These are phyloP conservation scores for Trichoderma atrobrunneum DNA, from an alignment of 2,329 filamentous ascomycete genomes.

Conservation along the genomic window DNA sequence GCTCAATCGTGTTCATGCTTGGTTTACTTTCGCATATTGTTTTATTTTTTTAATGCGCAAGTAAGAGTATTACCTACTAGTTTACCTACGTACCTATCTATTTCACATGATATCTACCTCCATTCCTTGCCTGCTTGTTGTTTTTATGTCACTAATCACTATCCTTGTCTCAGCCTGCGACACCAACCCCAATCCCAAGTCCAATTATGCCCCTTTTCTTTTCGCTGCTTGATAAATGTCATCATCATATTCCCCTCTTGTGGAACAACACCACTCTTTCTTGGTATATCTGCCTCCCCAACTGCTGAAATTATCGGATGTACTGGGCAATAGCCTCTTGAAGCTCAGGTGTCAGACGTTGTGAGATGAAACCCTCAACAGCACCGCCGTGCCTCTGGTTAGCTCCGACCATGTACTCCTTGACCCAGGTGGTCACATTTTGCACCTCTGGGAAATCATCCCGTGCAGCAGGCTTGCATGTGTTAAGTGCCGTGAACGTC, in stretches of 20 bases:
- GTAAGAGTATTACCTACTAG: not conserved
- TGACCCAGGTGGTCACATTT: slow-evolving; percentile 81
- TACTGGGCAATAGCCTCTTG: slow-evolving; percentile 53
- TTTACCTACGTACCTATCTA: slow-evolving; percentile 11
- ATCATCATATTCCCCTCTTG: not conserved
- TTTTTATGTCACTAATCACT: not conserved
- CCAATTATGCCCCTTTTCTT: not conserved
- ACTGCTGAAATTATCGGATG: slow-evolving; percentile 36
- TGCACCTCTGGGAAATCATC: slow-evolving; percentile 87
- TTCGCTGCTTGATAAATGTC: not conserved
- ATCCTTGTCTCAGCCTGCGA: not conserved
- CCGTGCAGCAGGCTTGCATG: slow-evolving; percentile 68
- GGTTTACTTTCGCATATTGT: not conserved
- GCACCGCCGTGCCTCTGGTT: slow-evolving; percentile 70
- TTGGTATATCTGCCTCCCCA: not conserved
- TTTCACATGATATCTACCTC: not conserved
- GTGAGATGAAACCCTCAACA: slow-evolving; percentile 67
- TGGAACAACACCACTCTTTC: not conserved
- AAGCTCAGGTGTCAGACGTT: slow-evolving; percentile 64
- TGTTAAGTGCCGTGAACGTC: slow-evolving; percentile 90
- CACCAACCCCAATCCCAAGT: not conserved
- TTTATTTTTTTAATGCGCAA: not conserved
- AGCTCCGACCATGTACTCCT: slow-evolving; percentile 71
- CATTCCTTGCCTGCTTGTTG: not conserved
- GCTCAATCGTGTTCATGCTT: not conserved